phyloP scores from a whole-genome alignment of 192 early-diverging fungal species.

The Podila horticola region DNA sequence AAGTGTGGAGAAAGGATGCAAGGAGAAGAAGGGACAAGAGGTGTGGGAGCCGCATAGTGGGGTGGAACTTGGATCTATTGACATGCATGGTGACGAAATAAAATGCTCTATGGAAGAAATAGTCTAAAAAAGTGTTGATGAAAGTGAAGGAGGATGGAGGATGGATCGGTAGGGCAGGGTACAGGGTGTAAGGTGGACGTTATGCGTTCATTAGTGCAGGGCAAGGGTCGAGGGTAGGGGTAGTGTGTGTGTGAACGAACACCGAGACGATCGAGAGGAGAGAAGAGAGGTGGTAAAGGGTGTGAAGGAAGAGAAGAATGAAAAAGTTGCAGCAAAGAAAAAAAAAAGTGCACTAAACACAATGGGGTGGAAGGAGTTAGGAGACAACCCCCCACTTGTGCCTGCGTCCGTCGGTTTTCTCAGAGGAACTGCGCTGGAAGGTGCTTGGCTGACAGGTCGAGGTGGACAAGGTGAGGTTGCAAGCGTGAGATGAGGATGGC shows the following conservation, averaged over 20 bases:
- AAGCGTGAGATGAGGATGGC: too few species aligned
- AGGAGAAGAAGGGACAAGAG: background rate
- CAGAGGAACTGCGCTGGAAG: too few species aligned
- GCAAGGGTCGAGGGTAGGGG: background rate
- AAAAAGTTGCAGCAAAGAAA: background rate
- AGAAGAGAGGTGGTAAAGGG: background rate
- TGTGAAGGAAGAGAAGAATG: background rate
- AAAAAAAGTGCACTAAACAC: too few species aligned
- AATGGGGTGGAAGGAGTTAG: too few species aligned
- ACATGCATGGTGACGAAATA: background rate
- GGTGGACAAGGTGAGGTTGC: too few species aligned
- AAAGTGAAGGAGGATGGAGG: too few species aligned
- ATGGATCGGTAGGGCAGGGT: too few species aligned
- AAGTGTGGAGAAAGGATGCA: background rate
- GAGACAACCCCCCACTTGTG: too few species aligned
- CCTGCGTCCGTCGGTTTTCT: too few species aligned
- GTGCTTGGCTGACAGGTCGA: too few species aligned
- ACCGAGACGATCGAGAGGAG: background rate
- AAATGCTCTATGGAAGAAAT: too few species aligned
- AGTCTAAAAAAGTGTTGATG: too few species aligned
- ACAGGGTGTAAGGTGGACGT: background rate
- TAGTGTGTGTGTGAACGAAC: background rate
- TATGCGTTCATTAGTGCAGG: background rate
- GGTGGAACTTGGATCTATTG: background rate
- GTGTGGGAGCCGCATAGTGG: constrained; percentile 3